These are phyloP conservation scores for Ustilago bromivora DNA, from an alignment of 1,284 basidiomycete genomes.

Conservation along the genomic window DNA sequence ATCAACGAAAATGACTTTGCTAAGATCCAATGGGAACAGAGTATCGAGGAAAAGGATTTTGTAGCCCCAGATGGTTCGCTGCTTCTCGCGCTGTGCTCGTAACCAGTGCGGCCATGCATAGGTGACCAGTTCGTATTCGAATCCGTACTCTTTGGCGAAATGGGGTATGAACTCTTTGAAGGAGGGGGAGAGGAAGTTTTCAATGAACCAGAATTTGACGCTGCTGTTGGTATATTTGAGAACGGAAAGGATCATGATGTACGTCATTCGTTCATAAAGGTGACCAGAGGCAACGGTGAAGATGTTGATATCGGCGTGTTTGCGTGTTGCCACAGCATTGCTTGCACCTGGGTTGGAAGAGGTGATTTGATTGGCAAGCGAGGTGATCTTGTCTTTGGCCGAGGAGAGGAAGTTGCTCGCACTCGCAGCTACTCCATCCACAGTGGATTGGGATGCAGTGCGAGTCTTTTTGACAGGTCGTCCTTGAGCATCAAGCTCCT, in stretches of 20 bases:
- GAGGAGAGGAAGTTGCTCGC: constrained; percentile 22
- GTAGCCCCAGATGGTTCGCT: constrained; percentile 97
- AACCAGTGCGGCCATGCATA: constrained; percentile 99
- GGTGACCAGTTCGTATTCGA: constrained; percentile 95
- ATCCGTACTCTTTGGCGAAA: constrained; percentile 87
- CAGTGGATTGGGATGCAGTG: not conserved
- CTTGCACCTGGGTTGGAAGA: not conserved
- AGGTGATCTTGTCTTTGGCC: constrained; percentile 20
- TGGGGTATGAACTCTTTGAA: constrained; percentile 97
- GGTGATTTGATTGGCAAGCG: constrained; percentile 10
- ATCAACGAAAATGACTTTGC: constrained; percentile 98
- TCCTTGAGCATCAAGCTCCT: constrained; percentile 45
- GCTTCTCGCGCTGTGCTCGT: constrained; percentile 94
- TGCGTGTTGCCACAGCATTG: constrained; percentile 7
- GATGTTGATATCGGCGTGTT: constrained; percentile 85
- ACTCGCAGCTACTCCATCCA: not conserved
- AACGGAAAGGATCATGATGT: constrained; percentile 97
- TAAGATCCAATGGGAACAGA: constrained; percentile 95
- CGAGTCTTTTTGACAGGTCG: constrained; percentile 27
- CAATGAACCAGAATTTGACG: constrained; percentile 99
- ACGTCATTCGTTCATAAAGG: constrained; percentile 95
- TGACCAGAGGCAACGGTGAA: constrained; percentile 98
- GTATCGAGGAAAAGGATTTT: constrained; percentile 99
- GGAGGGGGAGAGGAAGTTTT: constrained; percentile 97
- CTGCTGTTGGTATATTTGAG: constrained; percentile 89